Conservation (phyloP, 1,284 basidiomycete species). For the Ceratobasidium sp. region DNA sequence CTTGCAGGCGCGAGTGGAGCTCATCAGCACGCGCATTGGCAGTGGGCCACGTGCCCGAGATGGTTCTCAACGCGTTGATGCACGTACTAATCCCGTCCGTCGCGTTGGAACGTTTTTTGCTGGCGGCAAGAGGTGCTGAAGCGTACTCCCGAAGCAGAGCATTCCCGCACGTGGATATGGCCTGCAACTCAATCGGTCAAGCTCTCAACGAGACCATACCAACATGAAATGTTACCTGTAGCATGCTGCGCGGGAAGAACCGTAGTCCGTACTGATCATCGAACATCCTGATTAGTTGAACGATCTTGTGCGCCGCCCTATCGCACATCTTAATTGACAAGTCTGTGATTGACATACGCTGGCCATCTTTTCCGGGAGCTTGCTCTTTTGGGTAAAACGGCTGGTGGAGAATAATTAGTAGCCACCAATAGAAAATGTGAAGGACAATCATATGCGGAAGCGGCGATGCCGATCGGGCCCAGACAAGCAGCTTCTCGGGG, state of each 20-base stretch:
- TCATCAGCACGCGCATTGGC: background rate
- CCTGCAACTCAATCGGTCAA: background rate
- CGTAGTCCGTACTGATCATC: conserved; percentile 36
- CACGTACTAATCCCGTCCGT: background rate
- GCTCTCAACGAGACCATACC: background rate
- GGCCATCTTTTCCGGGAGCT: conserved; percentile 41
- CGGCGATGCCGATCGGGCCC: conserved; percentile 65
- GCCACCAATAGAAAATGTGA: conserved; percentile 75
- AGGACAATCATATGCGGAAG: conserved; percentile 75
- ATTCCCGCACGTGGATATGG: background rate
- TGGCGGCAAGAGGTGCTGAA: conserved; percentile 13
- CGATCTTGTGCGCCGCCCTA: conserved; percentile 73
- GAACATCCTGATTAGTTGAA: conserved; percentile 64
- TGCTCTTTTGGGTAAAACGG: conserved; percentile 66
- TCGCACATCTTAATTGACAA: conserved; percentile 65
- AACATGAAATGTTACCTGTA: background rate
- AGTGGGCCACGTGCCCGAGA: conserved; percentile 18
- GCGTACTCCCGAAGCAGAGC: conserved; percentile 17
- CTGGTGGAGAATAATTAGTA: conserved; percentile 73
- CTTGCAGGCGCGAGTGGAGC: background rate
- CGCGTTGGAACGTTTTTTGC: conserved; percentile 29
- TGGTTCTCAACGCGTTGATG: background rate
- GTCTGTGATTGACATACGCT: conserved; percentile 62
- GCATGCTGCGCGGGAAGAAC: conserved; percentile 30
- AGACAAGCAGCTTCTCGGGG: conserved; percentile 64